Evolutionary conservation across 2,329 filamentous ascomycete species (phyloP), one percentile per base, ranked within the genome.

Genomic region (Tolypocladium paradoxum): DNA sequence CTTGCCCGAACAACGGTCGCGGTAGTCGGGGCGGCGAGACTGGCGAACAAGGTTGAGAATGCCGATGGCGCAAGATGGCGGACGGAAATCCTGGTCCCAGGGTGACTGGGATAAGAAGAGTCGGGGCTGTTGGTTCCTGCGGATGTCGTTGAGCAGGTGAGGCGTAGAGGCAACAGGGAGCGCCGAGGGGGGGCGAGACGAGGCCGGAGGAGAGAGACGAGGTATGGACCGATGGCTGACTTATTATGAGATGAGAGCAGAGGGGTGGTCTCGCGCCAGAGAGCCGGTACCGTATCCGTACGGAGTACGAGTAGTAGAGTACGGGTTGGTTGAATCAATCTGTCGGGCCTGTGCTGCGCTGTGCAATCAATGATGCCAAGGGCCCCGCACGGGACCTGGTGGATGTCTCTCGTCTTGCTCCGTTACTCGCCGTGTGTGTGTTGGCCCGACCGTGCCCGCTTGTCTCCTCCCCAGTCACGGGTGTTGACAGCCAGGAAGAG

Each of bases 351-450:
- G 52, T 48, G 45, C 51, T 43, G 43, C 35, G 43, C 51, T 43
- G 50, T 45, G 31, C 48, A 53, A 49, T 51, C 14, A 48, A 54
- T 49, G 50, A 48, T 46, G 37, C 33, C 51, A 45, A 52, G 35
- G 38, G 49, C 56, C 55, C 54, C 58, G 53, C 58, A 56, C 56
- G 49, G 46, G 56, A 54, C 55, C 49, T 52, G 37, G 49, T 43
- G 49, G 52, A 55, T 61, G 60, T 61, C 57, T 61, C 55, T 60
- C 51, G 56, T 55, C 53, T 55, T 51, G 57, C 51, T 51, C 57
- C 59, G 40, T 56, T 56, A 58, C 59, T 60, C 58, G 58, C 53
- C 49, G 57, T 50, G 35, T n/a, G 18, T 40, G 40, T 24, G 48
- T 48, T 48, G 40, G 40, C 27, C 49, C 48, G 46, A 38, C 29